A percentile compares a stretch with the other conserved stretches of the same genome.
Conservation (phyloP, 2,329 filamentous ascomycete species). For the Microsporum canis region DNA sequence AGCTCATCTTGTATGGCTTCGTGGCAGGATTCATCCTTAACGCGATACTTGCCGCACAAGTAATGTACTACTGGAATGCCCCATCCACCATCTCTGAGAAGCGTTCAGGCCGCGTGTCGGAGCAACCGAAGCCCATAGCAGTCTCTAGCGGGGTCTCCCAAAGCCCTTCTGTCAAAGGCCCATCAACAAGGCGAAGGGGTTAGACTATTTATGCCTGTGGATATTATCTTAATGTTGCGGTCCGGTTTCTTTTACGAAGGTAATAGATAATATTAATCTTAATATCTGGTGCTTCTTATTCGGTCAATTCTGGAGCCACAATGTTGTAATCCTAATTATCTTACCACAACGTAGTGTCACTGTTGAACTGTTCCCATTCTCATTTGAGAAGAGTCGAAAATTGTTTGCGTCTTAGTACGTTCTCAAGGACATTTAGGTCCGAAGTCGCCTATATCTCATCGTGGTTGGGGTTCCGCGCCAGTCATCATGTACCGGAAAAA, state of each 20-base stretch:
- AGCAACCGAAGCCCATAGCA: constrained; percentile 21
- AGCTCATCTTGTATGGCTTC: constrained; percentile 90
- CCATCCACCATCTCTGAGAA: constrained; percentile 20
- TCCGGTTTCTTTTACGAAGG: constrained; percentile 1
- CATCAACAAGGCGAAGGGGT: constrained; percentile 46
- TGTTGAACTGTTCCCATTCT: too few relatives aligned
- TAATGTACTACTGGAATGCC: constrained; percentile 92
- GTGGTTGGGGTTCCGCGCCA: constrained; percentile 24
- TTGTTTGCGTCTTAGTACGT: background rate
- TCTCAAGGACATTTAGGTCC: background rate
- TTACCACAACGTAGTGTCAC: background rate
- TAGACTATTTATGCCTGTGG: constrained; percentile 18
- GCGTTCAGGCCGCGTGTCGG: constrained; percentile 19
- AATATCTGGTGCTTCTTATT: background rate
- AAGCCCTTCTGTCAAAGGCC: constrained; percentile 36
- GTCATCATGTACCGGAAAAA: constrained; percentile 43
- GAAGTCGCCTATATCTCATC: background rate
- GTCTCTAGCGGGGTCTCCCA: constrained; percentile 34
- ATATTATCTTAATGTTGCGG: background rate
- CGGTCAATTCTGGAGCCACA: background rate
- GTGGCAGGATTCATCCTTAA: constrained; percentile 86
- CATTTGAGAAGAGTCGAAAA: too few relatives aligned
- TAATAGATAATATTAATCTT: background rate
- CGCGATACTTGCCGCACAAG: constrained; percentile 71
- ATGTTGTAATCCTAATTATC: background rate